phyloP scores from a whole-genome alignment of 1,284 basidiomycete genomes.

The Marasmius tenuissimus region DNA sequence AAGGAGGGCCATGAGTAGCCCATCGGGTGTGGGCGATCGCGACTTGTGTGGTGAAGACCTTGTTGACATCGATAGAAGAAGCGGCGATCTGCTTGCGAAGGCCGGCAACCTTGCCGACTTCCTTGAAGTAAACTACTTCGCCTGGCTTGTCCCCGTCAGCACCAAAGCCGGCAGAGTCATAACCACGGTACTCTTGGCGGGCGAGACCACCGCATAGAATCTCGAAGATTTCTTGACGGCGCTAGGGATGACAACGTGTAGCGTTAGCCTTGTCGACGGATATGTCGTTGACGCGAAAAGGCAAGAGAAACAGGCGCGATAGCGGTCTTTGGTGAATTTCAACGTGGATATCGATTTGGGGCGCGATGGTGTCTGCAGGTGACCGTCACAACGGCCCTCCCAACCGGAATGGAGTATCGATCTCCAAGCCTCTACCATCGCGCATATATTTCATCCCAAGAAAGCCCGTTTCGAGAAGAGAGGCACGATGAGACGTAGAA shows the following conservation, averaged over 20 bases:
- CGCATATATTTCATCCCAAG: no score
- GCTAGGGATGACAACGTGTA: slow-evolving; percentile 51
- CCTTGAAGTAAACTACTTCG: slow-evolving; percentile 89
- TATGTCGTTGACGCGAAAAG: slow-evolving; percentile 1
- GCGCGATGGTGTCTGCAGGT: background rate
- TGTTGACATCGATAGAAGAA: slow-evolving; percentile 77
- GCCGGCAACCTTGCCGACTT: slow-evolving; percentile 96
- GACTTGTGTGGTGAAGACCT: slow-evolving; percentile 86
- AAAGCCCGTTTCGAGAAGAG: background rate
- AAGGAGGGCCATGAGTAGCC: slow-evolving; percentile 98
- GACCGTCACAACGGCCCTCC: no score
- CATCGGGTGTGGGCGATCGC: slow-evolving; percentile 99
- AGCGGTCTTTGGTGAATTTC: background rate
- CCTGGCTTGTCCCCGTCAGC: slow-evolving; percentile 91
- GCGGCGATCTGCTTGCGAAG: slow-evolving; percentile 90
- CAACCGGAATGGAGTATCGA: no score
- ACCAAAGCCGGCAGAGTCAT: slow-evolving; percentile 95
- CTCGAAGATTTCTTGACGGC: slow-evolving; percentile 91
- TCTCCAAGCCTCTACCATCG: no score
- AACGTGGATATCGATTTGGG: background rate
- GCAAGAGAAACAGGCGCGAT: background rate
- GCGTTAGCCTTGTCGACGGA: slow-evolving; percentile 10
- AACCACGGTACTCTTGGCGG: slow-evolving; percentile 97
- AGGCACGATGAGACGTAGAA: slow-evolving; percentile 11
- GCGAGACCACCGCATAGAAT: slow-evolving; percentile 91